These are phyloP conservation scores for Prunus mira DNA, from an alignment of 306 rosid species.

Conservation along the genomic window DNA sequence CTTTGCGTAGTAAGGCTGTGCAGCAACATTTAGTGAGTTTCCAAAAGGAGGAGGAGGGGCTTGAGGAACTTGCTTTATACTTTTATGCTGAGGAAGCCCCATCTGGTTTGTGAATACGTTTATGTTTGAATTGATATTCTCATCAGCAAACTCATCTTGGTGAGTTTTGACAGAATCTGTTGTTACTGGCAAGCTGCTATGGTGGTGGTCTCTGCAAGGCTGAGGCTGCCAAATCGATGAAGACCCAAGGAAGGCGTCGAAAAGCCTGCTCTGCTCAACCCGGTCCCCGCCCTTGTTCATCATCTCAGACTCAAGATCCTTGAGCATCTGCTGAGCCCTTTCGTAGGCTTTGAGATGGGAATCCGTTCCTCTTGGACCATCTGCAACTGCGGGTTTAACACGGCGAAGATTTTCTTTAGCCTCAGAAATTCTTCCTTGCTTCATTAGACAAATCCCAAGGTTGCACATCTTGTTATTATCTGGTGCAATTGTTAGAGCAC, in stretches of 20 bases:
- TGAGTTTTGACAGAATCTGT: slow-evolving; percentile 20
- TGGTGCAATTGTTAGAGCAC: slow-evolving; percentile 76
- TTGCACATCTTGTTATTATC: slow-evolving; percentile 99
- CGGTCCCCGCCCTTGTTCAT: slow-evolving; percentile 77
- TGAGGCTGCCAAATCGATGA: slow-evolving; percentile 99
- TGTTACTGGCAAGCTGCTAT: slow-evolving; percentile 29
- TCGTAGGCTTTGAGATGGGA: slow-evolving; percentile 98
- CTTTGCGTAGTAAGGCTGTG: slow-evolving; percentile 75
- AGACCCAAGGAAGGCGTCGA: slow-evolving; percentile 90
- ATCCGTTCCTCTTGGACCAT: slow-evolving; percentile 99
- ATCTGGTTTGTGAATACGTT: slow-evolving; percentile 29
- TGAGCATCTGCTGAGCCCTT: slow-evolving; percentile 97
- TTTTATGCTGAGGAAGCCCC: slow-evolving; percentile 26
- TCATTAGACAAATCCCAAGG: slow-evolving; percentile 94
- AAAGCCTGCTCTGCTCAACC: slow-evolving; percentile 79
- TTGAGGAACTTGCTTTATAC: slow-evolving; percentile 21
- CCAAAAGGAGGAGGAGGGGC: slow-evolving; percentile 10
- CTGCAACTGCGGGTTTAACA: slow-evolving; percentile 78
- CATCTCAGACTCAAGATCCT: slow-evolving; percentile 83
- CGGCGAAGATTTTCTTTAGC: slow-evolving; percentile 77
- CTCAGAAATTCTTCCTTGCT: slow-evolving; percentile 86
- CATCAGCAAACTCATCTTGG: slow-evolving; percentile 62
- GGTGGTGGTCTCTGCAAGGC: slow-evolving; percentile 88
- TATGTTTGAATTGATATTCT: slow-evolving; percentile 56
- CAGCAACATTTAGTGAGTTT: slow-evolving; percentile 69